Percentiles rank a stretch among this genome's conserved stretches.
These are phyloP conservation scores for Colletotrichum tropicale DNA, from an alignment of 2,329 filamentous ascomycete species.

Conservation along the genomic window DNA sequence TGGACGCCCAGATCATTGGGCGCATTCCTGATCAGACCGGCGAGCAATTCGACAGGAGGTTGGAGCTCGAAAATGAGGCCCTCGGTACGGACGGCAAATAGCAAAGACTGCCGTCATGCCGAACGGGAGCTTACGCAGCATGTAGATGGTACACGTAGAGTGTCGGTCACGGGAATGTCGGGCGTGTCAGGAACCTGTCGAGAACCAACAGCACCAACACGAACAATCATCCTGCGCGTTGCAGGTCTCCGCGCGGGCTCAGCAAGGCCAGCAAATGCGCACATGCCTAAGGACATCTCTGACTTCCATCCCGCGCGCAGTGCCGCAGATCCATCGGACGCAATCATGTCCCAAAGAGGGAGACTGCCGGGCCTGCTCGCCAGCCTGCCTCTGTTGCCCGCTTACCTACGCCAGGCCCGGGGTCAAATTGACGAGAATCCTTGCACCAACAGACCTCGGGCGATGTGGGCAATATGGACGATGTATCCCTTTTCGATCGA, in stretches of 20 bases:
- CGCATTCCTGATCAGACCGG: neutral
- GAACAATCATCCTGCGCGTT: neutral
- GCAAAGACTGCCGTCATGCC: neutral
- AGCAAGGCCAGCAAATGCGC: neutral
- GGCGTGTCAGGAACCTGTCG: neutral
- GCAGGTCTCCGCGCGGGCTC: neutral
- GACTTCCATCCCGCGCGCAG: neutral
- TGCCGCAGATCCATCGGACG: neutral
- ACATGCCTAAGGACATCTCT: neutral
- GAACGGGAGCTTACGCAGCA: neutral
- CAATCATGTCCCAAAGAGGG: neutral
- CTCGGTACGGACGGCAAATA: neutral
- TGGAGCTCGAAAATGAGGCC: neutral
- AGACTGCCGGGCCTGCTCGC: neutral
- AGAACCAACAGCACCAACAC: constrained; percentile 2
- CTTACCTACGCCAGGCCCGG: neutral
- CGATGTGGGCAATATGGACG: neutral
- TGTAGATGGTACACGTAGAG: neutral
- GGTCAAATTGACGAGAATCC: neutral
- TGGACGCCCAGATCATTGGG: neutral
- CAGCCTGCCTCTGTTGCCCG: neutral
- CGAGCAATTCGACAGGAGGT: neutral
- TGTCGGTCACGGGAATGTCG: neutral
- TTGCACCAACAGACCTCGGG: constrained; percentile 3
- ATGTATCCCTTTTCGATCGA: constrained; percentile 11